phyloP scores from a whole-genome alignment of 148 eudicot species.

The Selenicereus undatus region DNA sequence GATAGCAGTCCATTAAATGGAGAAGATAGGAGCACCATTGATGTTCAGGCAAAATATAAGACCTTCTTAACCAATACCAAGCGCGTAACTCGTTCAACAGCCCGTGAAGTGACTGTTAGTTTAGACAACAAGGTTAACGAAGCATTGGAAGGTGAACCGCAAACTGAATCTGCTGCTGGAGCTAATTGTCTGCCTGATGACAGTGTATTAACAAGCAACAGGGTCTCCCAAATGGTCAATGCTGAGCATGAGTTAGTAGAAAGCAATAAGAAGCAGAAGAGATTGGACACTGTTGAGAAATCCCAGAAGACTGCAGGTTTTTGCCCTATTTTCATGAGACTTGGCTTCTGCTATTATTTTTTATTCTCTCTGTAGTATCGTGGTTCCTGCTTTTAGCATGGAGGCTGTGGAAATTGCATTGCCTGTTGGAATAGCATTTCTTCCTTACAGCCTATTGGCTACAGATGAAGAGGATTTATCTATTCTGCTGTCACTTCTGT shows the following conservation, averaged over 20 bases:
- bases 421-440: neutral
- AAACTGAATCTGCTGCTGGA: slow-evolving; percentile 15
- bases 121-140: neutral
- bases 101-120: slow-evolving; percentile 1
- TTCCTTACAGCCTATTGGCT: neutral
- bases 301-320: slow-evolving; percentile 15
- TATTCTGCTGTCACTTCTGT: neutral
- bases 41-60: slow-evolving; percentile 2
- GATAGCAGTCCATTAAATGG: neutral
- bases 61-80: neutral
- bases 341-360: neutral
- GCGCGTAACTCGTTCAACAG: slow-evolving; percentile 20
- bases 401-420: neutral
- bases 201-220: slow-evolving; percentile 5
- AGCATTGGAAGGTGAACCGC: slow-evolving; percentile 17
- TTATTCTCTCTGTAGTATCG: neutral
- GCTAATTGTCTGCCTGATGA: neutral
- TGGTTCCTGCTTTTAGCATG: slow-evolving; percentile 4
- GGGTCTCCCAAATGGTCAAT: neutral
- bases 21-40: neutral
- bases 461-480: neutral
- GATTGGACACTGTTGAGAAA: slow-evolving; percentile 13
- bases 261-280: slow-evolving; percentile 23
- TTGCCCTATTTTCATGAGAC: neutral
- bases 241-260: slow-evolving; percentile 12